Conservation (phyloP, 2,329 filamentous ascomycete genomes). For the Beauveria varroae region DNA sequence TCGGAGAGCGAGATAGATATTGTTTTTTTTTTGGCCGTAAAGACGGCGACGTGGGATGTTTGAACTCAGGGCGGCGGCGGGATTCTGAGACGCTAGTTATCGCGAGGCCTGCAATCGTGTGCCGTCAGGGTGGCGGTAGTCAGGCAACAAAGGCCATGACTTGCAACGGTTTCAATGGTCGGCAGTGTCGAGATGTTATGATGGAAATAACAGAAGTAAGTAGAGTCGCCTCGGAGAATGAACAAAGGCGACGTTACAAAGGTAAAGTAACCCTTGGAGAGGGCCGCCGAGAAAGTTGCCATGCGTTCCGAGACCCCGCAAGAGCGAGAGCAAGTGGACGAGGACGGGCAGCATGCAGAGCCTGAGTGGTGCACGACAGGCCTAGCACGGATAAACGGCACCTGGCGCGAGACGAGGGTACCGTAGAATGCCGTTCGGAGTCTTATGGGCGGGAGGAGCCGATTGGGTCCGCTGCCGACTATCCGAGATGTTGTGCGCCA, state of each 20-base stretch:
- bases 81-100: conserved; percentile 5
- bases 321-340: not conserved
- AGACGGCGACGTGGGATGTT: conserved; percentile 8
- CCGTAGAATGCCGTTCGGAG: conserved; percentile 11
- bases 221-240: not conserved
- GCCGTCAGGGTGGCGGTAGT: conserved; percentile 8
- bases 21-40: not conserved
- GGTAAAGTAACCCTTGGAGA: not conserved
- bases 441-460: conserved; percentile 11
- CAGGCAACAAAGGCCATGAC: conserved; percentile 7
- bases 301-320: conserved; percentile 10
- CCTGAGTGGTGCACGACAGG: conserved; percentile 8
- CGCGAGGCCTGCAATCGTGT: conserved; percentile 8
- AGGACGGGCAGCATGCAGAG: not conserved
- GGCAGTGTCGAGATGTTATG: not conserved
- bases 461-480: conserved; percentile 12
- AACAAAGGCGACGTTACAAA: not conserved
- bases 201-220: not conserved
- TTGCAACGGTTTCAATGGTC: not conserved
- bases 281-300: not conserved
- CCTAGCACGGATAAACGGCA: conserved; percentile 11
- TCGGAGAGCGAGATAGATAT: not conserved
- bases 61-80: conserved; percentile 4
- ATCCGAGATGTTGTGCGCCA: conserved; percentile 11
- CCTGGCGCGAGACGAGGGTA: conserved; percentile 4